Evolutionary conservation across 345 rosid genomes (phyloP).

Genomic region (Melaleuca alternifolia): DNA sequence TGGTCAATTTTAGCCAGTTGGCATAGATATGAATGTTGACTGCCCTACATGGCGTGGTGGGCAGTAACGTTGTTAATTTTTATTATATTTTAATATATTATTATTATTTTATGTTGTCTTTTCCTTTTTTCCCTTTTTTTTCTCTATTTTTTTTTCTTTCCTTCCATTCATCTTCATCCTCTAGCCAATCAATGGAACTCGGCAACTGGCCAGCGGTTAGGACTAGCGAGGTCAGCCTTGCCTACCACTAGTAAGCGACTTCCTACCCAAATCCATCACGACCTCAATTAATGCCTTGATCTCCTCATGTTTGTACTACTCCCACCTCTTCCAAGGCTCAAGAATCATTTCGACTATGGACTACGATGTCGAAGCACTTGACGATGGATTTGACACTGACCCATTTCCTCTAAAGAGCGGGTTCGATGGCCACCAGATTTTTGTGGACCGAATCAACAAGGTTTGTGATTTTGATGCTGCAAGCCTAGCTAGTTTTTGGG

Average conservation of each 20-base stretch:
- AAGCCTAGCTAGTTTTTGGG: background rate
- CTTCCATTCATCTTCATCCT: too few species aligned
- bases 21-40: too few species aligned
- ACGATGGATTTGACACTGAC: slow-evolving; percentile 13
- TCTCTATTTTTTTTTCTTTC: too few species aligned
- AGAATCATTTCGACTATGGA: slow-evolving; percentile 41
- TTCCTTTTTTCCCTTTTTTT: too few species aligned
- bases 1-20: too few species aligned
- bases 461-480: slow-evolving; percentile 26
- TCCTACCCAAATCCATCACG: slow-evolving; percentile 86
- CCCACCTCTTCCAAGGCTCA: slow-evolving; percentile 59
- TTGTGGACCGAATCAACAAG: slow-evolving; percentile 27
- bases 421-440: slow-evolving; percentile 43
- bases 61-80: too few species aligned
- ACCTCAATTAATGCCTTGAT: slow-evolving; percentile 72
- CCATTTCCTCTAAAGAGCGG: slow-evolving; percentile 24
- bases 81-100: too few species aligned
- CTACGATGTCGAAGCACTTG: slow-evolving; percentile 21
- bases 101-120: too few species aligned
- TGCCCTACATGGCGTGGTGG: too few species aligned
- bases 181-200: too few species aligned
- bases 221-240: too few species aligned
- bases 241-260: slow-evolving; percentile 49
- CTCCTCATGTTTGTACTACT: slow-evolving; percentile 36
- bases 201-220: too few species aligned